Percentiles rank a stretch among this genome's conserved stretches.
These are phyloP conservation scores for Hortiboletus flavorubellus DNA, from an alignment of 768 basidiomycete genomes.

Conservation along the genomic window DNA sequence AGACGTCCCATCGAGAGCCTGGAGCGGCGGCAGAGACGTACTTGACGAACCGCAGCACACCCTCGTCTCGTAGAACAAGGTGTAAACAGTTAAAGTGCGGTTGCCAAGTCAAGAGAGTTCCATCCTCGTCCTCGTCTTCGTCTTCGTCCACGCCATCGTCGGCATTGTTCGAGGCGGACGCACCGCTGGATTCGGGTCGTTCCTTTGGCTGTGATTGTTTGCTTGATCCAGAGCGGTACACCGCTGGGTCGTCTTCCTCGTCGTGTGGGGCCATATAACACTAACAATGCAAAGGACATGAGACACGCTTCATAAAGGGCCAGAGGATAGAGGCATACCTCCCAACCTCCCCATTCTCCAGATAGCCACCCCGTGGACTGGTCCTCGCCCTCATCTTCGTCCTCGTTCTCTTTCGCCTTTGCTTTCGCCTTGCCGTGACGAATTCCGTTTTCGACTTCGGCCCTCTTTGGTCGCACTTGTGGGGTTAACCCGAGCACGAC, in stretches of 20 bases:
- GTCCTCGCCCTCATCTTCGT: conserved; percentile 29
- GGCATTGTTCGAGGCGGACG: conserved; percentile 11
- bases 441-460: neutral
- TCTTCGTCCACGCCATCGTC: conserved; percentile 18
- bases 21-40: conserved; percentile 88
- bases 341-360: conserved; percentile 92
- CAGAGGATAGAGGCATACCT: conserved; percentile 46
- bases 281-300: conserved; percentile 33
- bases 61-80: conserved; percentile 87
- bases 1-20: conserved; percentile 92
- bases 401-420: conserved; percentile 20
- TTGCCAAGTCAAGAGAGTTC: conserved; percentile 81
- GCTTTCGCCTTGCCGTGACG: conserved; percentile 31
- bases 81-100: conserved; percentile 88
- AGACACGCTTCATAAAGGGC: neutral
- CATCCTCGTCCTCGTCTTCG: conserved; percentile 48
- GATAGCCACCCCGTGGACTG: conserved; percentile 56
- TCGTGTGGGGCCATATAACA: conserved; percentile 96
- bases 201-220: conserved; percentile 30
- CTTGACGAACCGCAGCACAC: conserved; percentile 94
- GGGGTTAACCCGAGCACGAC: conserved; percentile 86
- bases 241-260: conserved; percentile 92
- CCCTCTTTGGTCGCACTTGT: conserved; percentile 33
- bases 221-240: conserved; percentile 69
- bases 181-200: conserved; percentile 8